phyloP scores from a whole-genome alignment of 768 basidiomycete genomes.

The Paxillus rubicundulus region DNA sequence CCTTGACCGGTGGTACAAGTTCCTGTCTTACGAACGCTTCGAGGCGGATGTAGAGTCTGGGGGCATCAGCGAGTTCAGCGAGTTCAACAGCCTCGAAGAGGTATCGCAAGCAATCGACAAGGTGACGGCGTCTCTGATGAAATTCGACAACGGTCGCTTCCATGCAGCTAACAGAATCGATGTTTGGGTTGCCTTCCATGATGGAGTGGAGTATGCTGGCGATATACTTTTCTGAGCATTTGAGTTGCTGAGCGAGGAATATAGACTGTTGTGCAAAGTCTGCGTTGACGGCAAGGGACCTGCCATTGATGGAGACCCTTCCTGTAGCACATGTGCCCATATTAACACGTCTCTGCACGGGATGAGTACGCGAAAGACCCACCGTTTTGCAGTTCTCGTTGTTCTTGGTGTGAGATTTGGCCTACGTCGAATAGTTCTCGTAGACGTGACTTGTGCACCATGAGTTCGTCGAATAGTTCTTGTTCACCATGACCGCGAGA shows the following conservation, averaged over 20 bases:
- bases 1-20: constrained; percentile 42
- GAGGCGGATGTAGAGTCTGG: constrained; percentile 50
- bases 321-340: constrained; percentile 42
- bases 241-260: constrained; percentile 78
- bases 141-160: constrained; percentile 67
- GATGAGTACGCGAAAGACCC: constrained; percentile 27
- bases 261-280: constrained; percentile 77
- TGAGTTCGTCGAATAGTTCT: constrained; percentile 72
- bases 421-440: constrained; percentile 66
- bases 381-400: constrained; percentile 64
- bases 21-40: constrained; percentile 54
- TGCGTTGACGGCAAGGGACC: constrained; percentile 67
- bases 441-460: constrained; percentile 63
- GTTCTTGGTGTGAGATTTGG: constrained; percentile 57
- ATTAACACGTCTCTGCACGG: neutral
- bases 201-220: constrained; percentile 67
- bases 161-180: constrained; percentile 52
- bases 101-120: constrained; percentile 68
- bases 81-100: constrained; percentile 62
- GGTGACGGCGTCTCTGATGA: constrained; percentile 65
- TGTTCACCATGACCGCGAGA: constrained; percentile 58
- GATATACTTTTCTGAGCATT: constrained; percentile 78
- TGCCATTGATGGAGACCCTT: constrained; percentile 60
- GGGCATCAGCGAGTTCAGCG: constrained; percentile 42
- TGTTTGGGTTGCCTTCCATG: constrained; percentile 63